Base-by-base conservation (phyloP, 306 rosid species). In the Castanospermum australe region DNA sequence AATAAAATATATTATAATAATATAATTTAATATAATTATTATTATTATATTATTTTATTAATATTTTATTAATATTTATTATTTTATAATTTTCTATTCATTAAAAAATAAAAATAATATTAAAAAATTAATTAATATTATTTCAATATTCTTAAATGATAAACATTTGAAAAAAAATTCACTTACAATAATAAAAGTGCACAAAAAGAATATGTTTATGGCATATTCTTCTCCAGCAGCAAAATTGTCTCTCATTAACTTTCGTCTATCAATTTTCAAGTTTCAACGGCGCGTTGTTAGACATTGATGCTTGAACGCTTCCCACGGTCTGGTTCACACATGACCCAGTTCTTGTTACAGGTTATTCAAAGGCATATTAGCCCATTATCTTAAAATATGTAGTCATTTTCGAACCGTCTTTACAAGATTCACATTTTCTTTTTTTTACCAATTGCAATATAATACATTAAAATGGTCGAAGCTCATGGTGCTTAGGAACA, bases 171-270 rank as follows among this genome's bases (percentile, higher is more conserved):
- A n/a, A n/a, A n/a, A n/a, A n/a, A n/a, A n/a, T n/a, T n/a, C n/a
- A n/a, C n/a, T n/a, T n/a, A n/a, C n/a, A n/a, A n/a, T n/a, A n/a
- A n/a, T n/a, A n/a, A n/a, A n/a, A n/a, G n/a, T n/a, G n/a, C n/a
- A n/a, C n/a, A n/a, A n/a, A n/a, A n/a, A n/a, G n/a, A n/a, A n/a
- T 8, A n/a, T 33, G 20, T 67, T 67, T 20, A 10, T 5, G 76
- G 28, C 41, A 74, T 60, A 61, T 41, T 67, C 67, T 77, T 11
- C 61, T 47, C 8, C 35, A 18, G 75, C 79, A 60, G 75, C 60
- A 39, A 67, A n/a, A 18, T 3, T 4, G 22, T 52, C n/a, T 67
- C 39, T 66, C 55, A 21, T 42, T 62, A 9, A 50, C 68, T 44
- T 55, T 55, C 55, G 9, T 39, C 13, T 17, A 22, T 75, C 66